Evolutionary conservation across 2,329 filamentous ascomycete genomes (phyloP).

Genomic region (Hypoxylon sp.): DNA sequence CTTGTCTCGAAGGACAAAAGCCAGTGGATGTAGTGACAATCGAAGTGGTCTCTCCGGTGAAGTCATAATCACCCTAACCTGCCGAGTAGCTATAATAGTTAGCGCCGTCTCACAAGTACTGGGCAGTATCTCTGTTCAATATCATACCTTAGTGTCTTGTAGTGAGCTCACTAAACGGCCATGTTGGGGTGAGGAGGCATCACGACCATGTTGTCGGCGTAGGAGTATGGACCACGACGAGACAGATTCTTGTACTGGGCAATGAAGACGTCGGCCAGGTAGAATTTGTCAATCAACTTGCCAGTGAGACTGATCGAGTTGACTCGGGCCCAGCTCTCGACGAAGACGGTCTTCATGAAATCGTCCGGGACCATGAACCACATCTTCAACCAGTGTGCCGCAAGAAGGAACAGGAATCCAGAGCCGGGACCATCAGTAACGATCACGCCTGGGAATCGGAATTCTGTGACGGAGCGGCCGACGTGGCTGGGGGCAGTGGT

Average conservation of each 20-base stretch:
- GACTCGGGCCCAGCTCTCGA: slow-evolving; percentile 94
- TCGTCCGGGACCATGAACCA: slow-evolving; percentile 61
- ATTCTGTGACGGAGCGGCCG: slow-evolving; percentile 52
- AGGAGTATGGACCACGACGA: background rate
- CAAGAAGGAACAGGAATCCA: slow-evolving; percentile 78
- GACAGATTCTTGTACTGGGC: slow-evolving; percentile 84
- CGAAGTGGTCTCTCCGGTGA: background rate
- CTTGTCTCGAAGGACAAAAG: background rate
- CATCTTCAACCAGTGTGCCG: slow-evolving; percentile 65
- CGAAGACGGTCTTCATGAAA: slow-evolving; percentile 82
- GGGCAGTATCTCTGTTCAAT: background rate
- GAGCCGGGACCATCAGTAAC: slow-evolving; percentile 92
- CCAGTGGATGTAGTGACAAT: background rate
- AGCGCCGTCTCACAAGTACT: background rate
- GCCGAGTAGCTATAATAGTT: background rate
- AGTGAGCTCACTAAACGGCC: background rate
- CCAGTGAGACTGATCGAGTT: slow-evolving; percentile 87
- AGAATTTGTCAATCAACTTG: slow-evolving; percentile 74
- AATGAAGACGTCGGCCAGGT: slow-evolving; percentile 81
- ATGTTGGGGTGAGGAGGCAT: slow-evolving; percentile 22
- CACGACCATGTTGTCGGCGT: slow-evolving; percentile 31
- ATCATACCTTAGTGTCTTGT: slow-evolving; percentile 6
- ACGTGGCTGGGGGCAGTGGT: slow-evolving; percentile 44
- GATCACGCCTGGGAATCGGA: slow-evolving; percentile 78
- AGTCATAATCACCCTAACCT: background rate